A percentile compares a stretch with the other conserved stretches of the same genome.
Evolutionary conservation across 495 filamentous ascomycete genomes (phyloP).

Genomic region (Glonium stellatum): DNA sequence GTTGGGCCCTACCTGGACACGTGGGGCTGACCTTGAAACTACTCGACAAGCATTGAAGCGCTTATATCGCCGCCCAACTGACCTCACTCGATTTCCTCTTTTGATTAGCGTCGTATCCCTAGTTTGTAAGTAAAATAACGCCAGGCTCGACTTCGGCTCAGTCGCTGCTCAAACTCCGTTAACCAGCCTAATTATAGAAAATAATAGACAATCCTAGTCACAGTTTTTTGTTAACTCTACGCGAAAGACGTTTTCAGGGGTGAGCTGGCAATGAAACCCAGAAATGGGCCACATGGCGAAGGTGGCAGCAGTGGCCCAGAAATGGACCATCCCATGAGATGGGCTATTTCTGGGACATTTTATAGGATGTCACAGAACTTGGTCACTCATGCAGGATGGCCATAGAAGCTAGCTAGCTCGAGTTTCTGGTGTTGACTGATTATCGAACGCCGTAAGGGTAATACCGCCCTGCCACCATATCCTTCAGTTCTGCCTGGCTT

Average conservation of each 20-base stretch:
- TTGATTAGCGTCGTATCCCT: too few species aligned
- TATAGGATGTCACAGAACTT: neutral
- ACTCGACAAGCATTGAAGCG: too few species aligned
- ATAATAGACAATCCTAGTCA: neutral
- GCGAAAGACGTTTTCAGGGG: neutral
- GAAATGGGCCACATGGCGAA: neutral
- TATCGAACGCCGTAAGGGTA: neutral
- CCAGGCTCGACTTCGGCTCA: too few species aligned
- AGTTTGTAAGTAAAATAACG: too few species aligned
- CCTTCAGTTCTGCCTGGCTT: too few species aligned
- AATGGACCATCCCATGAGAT: neutral
- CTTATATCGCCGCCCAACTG: too few species aligned
- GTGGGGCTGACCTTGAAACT: too few species aligned
- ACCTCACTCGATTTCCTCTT: too few species aligned
- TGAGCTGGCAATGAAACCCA: conserved; percentile 4
- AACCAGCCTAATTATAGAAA: neutral
- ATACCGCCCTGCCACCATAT: neutral
- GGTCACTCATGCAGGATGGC: conserved; percentile 4
- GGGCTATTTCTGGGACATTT: neutral
- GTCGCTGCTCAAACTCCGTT: too few species aligned
- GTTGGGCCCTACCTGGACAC: too few species aligned
- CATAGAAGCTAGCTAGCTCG: conserved; percentile 7
- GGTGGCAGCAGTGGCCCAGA: neutral
- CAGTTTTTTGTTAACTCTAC: conserved; percentile 1
- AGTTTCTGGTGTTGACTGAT: conserved; percentile 3